Percentiles rank a stretch among this genome's conserved stretches.
These are phyloP conservation scores for Ophiostoma himal-ulmi DNA, from an alignment of 2,329 filamentous ascomycete species.

Conservation along the genomic window DNA sequence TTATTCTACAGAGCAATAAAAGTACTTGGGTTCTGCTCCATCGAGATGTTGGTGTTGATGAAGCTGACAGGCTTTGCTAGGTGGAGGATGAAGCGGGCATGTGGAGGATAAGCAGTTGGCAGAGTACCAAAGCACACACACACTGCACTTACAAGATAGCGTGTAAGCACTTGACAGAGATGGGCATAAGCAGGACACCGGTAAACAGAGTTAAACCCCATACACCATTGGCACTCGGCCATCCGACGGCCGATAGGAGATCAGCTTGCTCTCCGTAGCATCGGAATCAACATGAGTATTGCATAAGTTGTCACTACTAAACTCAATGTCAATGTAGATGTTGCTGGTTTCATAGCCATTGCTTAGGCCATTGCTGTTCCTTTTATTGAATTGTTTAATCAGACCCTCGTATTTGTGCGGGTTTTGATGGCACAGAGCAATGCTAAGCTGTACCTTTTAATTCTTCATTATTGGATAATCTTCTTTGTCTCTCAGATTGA, in stretches of 20 bases:
- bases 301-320: no score
- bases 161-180: background rate
- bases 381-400: background rate
- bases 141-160: background rate
- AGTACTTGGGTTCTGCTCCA: background rate
- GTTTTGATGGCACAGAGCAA: background rate
- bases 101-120: background rate
- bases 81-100: background rate
- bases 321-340: no score
- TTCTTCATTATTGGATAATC: background rate
- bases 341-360: background rate
- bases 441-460: conserved; percentile 4
- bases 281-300: background rate
- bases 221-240: background rate
- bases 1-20: background rate
- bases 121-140: background rate
- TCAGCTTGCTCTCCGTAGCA: background rate
- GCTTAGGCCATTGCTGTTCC: background rate
- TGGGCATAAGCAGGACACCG: background rate
- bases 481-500: background rate
- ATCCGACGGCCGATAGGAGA: background rate
- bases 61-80: background rate
- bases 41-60: background rate
- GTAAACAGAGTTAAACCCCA: background rate
- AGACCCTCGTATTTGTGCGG: background rate